phyloP scores from a whole-genome alignment of 805 yeast species.

The Spencermartinsiella europaea region DNA sequence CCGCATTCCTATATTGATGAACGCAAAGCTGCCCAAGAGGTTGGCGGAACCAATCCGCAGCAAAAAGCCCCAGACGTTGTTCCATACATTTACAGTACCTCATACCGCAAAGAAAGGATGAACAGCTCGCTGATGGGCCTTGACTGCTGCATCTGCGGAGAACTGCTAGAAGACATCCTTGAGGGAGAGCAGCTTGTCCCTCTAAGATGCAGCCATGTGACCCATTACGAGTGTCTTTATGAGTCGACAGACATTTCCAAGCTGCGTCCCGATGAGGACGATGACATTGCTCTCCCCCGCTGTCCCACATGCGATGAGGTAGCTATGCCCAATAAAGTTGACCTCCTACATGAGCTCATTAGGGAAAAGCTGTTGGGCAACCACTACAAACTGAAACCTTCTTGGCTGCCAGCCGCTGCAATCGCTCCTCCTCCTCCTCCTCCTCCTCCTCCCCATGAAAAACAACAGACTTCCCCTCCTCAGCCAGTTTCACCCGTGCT shows the following conservation, averaged over 20 bases:
- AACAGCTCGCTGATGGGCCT: slow-evolving; percentile 9
- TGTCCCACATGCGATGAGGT: slow-evolving; percentile 19
- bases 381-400: neutral
- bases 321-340: slow-evolving; percentile 12
- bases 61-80: slow-evolving; percentile 7
- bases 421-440: slow-evolving; percentile 4
- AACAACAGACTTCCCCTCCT: no score
- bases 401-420: neutral
- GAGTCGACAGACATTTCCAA: slow-evolving; percentile 9
- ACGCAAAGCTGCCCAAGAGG: neutral
- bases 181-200: slow-evolving; percentile 16
- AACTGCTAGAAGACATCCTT: slow-evolving; percentile 15
- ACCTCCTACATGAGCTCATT: slow-evolving; percentile 10
- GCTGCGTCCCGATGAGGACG: slow-evolving; percentile 5
- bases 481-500: neutral
- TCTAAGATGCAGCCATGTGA: slow-evolving; percentile 16
- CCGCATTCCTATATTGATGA: no score
- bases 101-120: neutral
- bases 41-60: neutral
- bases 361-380: slow-evolving; percentile 1
- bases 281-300: slow-evolving; percentile 10
- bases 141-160: slow-evolving; percentile 22
- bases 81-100: slow-evolving; percentile 7
- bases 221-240: slow-evolving; percentile 19
- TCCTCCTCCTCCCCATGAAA: neutral